phyloP scores from a whole-genome alignment of 306 rosid genomes.

The Vigna trinervia region DNA sequence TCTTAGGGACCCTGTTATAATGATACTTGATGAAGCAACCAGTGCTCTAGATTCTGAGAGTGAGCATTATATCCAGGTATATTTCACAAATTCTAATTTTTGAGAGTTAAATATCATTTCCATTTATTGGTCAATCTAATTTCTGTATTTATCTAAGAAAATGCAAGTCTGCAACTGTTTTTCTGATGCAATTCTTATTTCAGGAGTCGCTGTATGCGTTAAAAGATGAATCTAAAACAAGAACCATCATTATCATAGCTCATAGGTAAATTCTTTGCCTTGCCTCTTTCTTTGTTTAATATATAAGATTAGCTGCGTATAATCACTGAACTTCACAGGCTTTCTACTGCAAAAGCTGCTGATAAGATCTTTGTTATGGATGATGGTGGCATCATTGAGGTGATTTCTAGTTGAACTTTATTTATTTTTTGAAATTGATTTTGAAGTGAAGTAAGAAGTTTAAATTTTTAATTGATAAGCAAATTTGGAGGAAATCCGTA shows the following conservation, averaged over 20 bases:
- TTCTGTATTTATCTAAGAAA: constrained; percentile 7
- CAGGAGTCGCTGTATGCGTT: constrained; percentile 76
- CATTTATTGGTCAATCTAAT: constrained; percentile 18
- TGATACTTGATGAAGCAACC: constrained; percentile 94
- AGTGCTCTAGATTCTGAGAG: constrained; percentile 92
- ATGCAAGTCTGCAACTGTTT: constrained; percentile 28
- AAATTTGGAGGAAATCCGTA: background rate
- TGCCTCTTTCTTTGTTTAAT: constrained; percentile 8
- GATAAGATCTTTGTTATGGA: constrained; percentile 88
- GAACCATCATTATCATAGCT: constrained; percentile 76
- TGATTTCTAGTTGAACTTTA: constrained; percentile 44
- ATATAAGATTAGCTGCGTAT: background rate
- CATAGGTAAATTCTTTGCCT: constrained; percentile 63
- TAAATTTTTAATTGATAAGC: background rate
- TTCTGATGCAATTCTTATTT: constrained; percentile 37
- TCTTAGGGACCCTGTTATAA: constrained; percentile 81
- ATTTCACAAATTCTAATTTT: constrained; percentile 29
- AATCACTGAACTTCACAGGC: constrained; percentile 56
- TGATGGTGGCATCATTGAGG: constrained; percentile 78
- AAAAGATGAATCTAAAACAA: constrained; percentile 59
- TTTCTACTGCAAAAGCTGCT: constrained; percentile 87
- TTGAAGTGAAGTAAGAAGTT: background rate
- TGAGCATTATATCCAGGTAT: constrained; percentile 78
- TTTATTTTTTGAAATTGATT: background rate
- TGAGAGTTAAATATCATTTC: constrained; percentile 17